A percentile compares a stretch with the other conserved stretches of the same genome.
These are phyloP conservation scores for Umbelopsis ramanniana DNA, from an alignment of 192 early-diverging fungal species.

Conservation along the genomic window DNA sequence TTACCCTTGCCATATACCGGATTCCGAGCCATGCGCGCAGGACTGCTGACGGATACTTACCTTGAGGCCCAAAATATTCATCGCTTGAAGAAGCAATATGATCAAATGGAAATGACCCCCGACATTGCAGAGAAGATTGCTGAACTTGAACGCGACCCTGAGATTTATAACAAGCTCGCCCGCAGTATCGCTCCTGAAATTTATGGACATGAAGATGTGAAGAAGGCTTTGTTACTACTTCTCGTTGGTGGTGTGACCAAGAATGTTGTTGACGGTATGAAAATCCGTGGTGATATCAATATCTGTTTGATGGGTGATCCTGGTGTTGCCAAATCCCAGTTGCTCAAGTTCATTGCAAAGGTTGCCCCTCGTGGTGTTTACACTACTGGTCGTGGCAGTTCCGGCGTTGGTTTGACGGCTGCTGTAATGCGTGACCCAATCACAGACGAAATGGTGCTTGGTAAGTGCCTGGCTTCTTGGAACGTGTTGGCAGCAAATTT, in stretches of 20 bases:
- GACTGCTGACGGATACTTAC: constrained; percentile 94
- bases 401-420: constrained; percentile 96
- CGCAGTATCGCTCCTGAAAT: constrained; percentile 88
- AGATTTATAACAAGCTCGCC: constrained; percentile 79
- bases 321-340: constrained; percentile 97
- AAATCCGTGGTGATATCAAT: constrained; percentile 97
- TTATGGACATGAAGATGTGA: constrained; percentile 91
- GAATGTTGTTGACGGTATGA: constrained; percentile 89
- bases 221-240: constrained; percentile 85
- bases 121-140: constrained; percentile 58
- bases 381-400: constrained; percentile 94
- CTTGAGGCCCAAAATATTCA: constrained; percentile 87
- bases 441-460: constrained; percentile 93
- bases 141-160: constrained; percentile 64
- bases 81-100: constrained; percentile 91
- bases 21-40: constrained; percentile 87
- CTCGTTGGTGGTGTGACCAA: constrained; percentile 85
- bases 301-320: constrained; percentile 99
- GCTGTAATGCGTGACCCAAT: constrained; percentile 91
- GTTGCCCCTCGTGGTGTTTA: constrained; percentile 95
- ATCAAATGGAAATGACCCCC: constrained; percentile 71
- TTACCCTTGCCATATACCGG: constrained; percentile 93
- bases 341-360: constrained; percentile 92
- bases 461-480: constrained; percentile 32
- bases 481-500: background rate